A percentile compares a stretch with the other conserved stretches of the same genome.
phyloP scores from a whole-genome alignment of 2,329 filamentous ascomycete species.

The Penicillium sp. region DNA sequence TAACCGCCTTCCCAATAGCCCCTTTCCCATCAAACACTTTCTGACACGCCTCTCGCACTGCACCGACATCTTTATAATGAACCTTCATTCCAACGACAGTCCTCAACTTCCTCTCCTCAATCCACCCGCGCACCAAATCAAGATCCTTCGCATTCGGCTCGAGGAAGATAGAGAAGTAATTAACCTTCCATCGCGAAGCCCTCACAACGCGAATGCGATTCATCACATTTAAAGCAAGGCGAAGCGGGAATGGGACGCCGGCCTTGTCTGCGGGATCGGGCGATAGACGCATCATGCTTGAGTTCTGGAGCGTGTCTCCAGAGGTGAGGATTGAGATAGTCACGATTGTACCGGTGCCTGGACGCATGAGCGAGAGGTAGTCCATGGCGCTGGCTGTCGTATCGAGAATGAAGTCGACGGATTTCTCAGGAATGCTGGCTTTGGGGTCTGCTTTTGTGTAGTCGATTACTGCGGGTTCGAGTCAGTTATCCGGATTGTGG shows the following conservation, averaged over 20 bases:
- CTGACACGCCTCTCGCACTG: constrained; percentile 41
- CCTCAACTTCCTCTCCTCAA: constrained; percentile 46
- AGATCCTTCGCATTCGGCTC: constrained; percentile 41
- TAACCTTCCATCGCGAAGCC: constrained; percentile 45
- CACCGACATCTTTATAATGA: constrained; percentile 44
- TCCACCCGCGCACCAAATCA: constrained; percentile 41
- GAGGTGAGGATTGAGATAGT: constrained; percentile 36
- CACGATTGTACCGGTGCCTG: constrained; percentile 33
- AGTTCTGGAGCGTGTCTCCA: constrained; percentile 32
- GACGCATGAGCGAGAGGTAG: constrained; percentile 44
- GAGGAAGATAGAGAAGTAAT: constrained; percentile 46
- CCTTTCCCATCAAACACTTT: constrained; percentile 43
- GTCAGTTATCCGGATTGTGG: not conserved
- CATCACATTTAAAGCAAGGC: constrained; percentile 30
- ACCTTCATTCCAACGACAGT: constrained; percentile 43
- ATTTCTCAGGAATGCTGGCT: constrained; percentile 41
- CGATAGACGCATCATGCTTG: constrained; percentile 22
- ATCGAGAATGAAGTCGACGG: constrained; percentile 52
- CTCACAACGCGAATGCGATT: constrained; percentile 43
- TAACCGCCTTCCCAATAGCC: constrained; percentile 44
- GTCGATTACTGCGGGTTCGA: constrained; percentile 41
- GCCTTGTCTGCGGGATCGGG: constrained; percentile 9
- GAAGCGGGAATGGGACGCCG: constrained; percentile 25
- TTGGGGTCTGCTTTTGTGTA: constrained; percentile 46
- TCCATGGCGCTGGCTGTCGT: constrained; percentile 45